These are phyloP conservation scores for Lactarius tabidus DNA, from an alignment of 768 basidiomycete genomes.

Conservation along the genomic window DNA sequence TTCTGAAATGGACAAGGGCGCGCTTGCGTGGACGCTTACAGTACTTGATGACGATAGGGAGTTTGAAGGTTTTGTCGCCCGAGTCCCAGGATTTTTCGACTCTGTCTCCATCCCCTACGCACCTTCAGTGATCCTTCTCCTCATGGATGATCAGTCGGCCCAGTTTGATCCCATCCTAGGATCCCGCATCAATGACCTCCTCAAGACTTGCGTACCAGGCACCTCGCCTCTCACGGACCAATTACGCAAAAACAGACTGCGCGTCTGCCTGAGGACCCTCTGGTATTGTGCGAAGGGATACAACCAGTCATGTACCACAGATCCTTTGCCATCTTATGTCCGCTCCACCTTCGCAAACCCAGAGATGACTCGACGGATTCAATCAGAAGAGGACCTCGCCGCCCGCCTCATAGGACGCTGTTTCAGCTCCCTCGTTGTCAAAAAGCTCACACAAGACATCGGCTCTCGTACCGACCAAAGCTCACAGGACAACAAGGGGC, in stretches of 20 bases:
- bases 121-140: background rate
- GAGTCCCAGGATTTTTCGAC: constrained; percentile 4
- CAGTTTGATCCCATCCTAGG: constrained; percentile 5
- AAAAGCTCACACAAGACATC: background rate
- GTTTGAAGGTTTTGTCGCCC: background rate
- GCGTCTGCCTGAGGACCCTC: constrained; percentile 4
- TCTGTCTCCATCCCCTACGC: background rate
- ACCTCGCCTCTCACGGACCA: background rate
- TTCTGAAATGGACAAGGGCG: background rate
- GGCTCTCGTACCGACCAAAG: background rate
- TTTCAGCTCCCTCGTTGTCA: background rate
- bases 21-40: background rate
- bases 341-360: background rate
- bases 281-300: background rate
- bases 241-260: constrained; percentile 4
- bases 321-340: constrained; percentile 4
- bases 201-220: background rate
- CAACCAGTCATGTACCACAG: background rate
- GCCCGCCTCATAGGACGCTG: background rate
- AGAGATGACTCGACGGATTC: background rate
- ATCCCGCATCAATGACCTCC: constrained; percentile 7
- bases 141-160: background rate
- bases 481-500: background rate
- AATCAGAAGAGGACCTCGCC: background rate
- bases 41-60: background rate